Base-by-base conservation (phyloP, 2,329 filamentous ascomycete genomes). In the Verticillium tricorpus region DNA sequence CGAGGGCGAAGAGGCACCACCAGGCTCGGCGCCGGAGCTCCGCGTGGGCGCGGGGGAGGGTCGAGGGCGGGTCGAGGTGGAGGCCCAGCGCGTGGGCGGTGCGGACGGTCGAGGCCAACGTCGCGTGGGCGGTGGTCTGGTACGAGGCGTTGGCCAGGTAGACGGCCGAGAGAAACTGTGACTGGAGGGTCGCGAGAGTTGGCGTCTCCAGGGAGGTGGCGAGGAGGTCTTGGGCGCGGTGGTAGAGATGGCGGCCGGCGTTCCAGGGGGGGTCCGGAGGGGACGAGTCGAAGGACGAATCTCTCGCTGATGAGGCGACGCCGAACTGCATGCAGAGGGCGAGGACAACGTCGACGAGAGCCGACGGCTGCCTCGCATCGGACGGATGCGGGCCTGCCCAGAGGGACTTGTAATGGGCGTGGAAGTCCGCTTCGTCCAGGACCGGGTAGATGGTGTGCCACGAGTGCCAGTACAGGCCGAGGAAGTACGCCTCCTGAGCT, bases 281-380 rank as follows among this genome's bases (percentile, higher is more conserved):
- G n/a, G 40, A 22, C n/a, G 45, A 11, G 9, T 50, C 45, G 19
- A 50, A 50, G 8, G 45, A 50, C 8, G 6, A 11, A 7, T 25
- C 45, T 12, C 45, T n/a, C 8, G 7, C 70, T 70, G 37, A 76
- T 69, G 17, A 77, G 45, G 45, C 45, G 5, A 50, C 45, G 6
- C 45, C 76, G 45, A 79, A 78, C 67, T 84, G 82, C 73, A 85
- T 79, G 63, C 78, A 81, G 11, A 84, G 61, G 0, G 82, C 82
- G 17, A 85, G 68, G 37, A 84, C 70, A 28, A 84, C 83, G 62
- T 85, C 82, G 1, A 82, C 78, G 0, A 85, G 72, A 1, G 82
- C 76, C 2, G 81, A 85, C 2, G 77, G 72, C 60, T 76, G 76
- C 7, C 82, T 73, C 7, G 60, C 62, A 9, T 62, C 60, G 12